Base-by-base conservation (phyloP, 2,329 filamentous ascomycete genomes). In the Didymella keratinophila region DNA sequence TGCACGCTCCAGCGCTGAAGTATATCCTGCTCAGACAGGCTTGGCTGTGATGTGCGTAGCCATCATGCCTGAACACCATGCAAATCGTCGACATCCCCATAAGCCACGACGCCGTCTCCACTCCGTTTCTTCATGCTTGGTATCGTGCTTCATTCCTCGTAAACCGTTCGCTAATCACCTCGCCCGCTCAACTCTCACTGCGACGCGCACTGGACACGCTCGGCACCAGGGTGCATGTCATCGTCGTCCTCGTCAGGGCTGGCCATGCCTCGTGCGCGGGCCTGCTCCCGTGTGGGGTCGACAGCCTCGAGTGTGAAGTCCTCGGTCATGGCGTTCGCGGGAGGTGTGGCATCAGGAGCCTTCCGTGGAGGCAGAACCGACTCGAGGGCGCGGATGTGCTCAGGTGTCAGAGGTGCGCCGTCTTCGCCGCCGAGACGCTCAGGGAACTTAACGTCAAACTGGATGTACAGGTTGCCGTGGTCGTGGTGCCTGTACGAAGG, bases 361-460 rank as follows among this genome's bases (percentile, higher is more conserved):
- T 68, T 78, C 57, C 87, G 89, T 2, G 90, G 80, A 2, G 94
- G 94, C n/a, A 99, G 86, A 54, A 97, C 88, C 69, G 88, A 85
- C 74, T 95, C 93, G 37, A 99, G 88, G 12, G 89, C 83, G 56
- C 91, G 87, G 69, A 96, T 90, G 62, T 91, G 89, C 57, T 87
- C 83, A 16, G 87, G 82, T 50, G 89, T 73, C 74, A 83, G 77
- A 5, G 80, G 72, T 49, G 70, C 76, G 52, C 77, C 81, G 20
- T 82, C 79, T 25, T 78, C 76, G 20, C 78, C 78, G 51, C 66
- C 68, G 25, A 83, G 73, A 21, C 71, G 71, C 45, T 82, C 89
- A 47, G 95, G 95, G 86, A 99, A 98, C 81, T 96, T 97, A 80
- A 99, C 93, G 73, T 91, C 89, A 82, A 99, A 99, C 76, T 96